Percentiles rank a stretch among this genome's conserved stretches.
These are phyloP conservation scores for Phytophthora cryptogea DNA, from an alignment of 352 stramenopile genomes.

Conservation along the genomic window DNA sequence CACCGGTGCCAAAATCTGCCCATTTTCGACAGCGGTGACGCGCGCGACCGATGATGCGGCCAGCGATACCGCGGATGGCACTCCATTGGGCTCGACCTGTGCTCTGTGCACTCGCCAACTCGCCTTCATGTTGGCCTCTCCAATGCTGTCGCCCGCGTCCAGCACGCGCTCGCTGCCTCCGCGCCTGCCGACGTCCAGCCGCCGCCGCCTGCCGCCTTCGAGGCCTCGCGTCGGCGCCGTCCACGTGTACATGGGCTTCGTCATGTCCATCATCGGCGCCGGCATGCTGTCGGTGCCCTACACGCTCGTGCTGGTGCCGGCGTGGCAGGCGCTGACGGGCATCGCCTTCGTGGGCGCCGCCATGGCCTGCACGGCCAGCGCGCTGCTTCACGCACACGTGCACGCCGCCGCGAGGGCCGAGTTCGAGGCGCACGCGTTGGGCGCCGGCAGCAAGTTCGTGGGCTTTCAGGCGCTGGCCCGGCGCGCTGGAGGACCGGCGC, in stretches of 20 bases:
- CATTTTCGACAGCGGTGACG: too few relatives aligned
- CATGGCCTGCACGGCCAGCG: conserved; percentile 57
- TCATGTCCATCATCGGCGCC: conserved; percentile 80
- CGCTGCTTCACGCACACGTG: conserved; percentile 57
- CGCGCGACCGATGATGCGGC: conserved; percentile 1
- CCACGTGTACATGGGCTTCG: conserved; percentile 72
- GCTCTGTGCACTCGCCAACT: too few relatives aligned
- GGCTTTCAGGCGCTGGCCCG: conserved; percentile 32
- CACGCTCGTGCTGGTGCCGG: conserved; percentile 58
- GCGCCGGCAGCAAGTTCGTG: conserved; percentile 46
- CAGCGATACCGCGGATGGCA: too few relatives aligned
- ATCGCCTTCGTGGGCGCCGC: conserved; percentile 47
- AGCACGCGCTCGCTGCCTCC: conserved; percentile 30
- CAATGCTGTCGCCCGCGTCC: conserved; percentile 26
- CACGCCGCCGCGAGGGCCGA: conserved; percentile 54
- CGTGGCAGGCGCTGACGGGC: conserved; percentile 37
- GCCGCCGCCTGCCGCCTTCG: conserved; percentile 3
- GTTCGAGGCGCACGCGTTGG: conserved; percentile 56
- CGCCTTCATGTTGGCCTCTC: conserved; percentile 22
- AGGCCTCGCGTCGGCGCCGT: conserved; percentile 1
- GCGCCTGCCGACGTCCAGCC: conserved; percentile 12
- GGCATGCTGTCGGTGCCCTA: conserved; percentile 76
- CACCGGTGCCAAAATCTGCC: too few relatives aligned
- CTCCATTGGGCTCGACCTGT: too few relatives aligned
- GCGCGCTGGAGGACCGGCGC: conserved; percentile 26